Percentiles rank a stretch among this genome's conserved stretches.
phyloP scores from a whole-genome alignment of 257 asterid species.

The Capsicum chinense region DNA sequence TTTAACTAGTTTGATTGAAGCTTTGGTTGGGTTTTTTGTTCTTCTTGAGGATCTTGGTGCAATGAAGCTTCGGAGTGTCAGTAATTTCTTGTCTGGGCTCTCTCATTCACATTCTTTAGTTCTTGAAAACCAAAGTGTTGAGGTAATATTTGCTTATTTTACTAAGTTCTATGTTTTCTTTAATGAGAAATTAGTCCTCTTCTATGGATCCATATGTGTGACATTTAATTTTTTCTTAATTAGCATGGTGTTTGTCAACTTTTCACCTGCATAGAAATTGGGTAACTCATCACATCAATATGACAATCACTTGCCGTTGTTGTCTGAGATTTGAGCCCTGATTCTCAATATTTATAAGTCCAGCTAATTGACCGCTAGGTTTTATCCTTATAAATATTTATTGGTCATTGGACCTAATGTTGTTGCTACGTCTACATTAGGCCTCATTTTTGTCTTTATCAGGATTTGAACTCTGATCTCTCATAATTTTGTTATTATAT shows the following conservation, averaged over 20 bases:
- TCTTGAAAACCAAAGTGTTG: conserved; percentile 61
- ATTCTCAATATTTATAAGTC: not conserved
- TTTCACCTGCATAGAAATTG: not conserved
- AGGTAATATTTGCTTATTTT: conserved; percentile 40
- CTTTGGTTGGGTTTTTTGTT: conserved; percentile 55
- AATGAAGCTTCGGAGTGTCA: conserved; percentile 54
- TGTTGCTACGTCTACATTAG: not conserved
- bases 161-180: not conserved
- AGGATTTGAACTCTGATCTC: not conserved
- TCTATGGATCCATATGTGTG: not conserved
- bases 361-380: not conserved
- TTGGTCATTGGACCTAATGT: not conserved
- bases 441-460: not conserved
- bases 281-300: too few species aligned
- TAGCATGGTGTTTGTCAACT: not conserved
- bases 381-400: not conserved
- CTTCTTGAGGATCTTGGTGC: conserved; percentile 45
- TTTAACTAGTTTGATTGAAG: conserved; percentile 50
- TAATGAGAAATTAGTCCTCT: not conserved
- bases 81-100: conserved; percentile 61
- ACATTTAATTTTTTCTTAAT: not conserved
- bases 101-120: conserved; percentile 58
- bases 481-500: not conserved
- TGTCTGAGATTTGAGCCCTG: not conserved
- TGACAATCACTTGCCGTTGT: too few species aligned